Evolutionary conservation across 805 yeast species (phyloP).

Genomic region (Pichia californica): DNA sequence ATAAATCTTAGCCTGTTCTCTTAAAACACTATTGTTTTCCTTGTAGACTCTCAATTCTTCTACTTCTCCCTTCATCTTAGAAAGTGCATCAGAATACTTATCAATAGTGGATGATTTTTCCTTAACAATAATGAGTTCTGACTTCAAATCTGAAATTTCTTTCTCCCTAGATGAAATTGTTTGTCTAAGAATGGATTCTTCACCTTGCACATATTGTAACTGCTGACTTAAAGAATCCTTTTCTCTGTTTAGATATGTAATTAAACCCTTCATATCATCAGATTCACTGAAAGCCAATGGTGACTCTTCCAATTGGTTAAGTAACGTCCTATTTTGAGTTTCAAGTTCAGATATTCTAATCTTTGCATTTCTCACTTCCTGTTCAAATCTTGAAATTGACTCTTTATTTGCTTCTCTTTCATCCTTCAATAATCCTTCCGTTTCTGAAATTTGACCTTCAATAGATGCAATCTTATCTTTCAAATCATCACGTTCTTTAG

Average conservation of each 20-base stretch:
- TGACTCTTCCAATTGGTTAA: slow-evolving; percentile 53
- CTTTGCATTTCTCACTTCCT: slow-evolving; percentile 40
- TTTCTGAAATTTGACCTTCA: slow-evolving; percentile 31
- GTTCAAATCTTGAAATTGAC: slow-evolving; percentile 37
- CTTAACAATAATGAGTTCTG: slow-evolving; percentile 36
- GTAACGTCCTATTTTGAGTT: slow-evolving; percentile 61
- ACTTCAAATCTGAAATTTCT: slow-evolving; percentile 47
- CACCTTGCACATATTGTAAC: slow-evolving; percentile 45
- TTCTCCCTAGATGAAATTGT: slow-evolving; percentile 39
- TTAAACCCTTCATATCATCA: slow-evolving; percentile 44
- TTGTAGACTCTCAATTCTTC: slow-evolving; percentile 26
- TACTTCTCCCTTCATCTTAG: slow-evolving; percentile 23
- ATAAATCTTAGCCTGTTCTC: slow-evolving; percentile 18
- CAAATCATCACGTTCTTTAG: slow-evolving; percentile 18
- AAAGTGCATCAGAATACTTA: slow-evolving; percentile 18
- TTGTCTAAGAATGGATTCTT: slow-evolving; percentile 46
- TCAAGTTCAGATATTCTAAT: slow-evolving; percentile 48
- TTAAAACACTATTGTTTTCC: slow-evolving; percentile 24
- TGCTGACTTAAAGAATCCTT: slow-evolving; percentile 65
- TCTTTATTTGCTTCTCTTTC: slow-evolving; percentile 41
- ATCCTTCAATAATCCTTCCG: slow-evolving; percentile 28
- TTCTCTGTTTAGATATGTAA: slow-evolving; percentile 63
- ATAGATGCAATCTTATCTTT: slow-evolving; percentile 29
- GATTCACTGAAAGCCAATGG: slow-evolving; percentile 14
- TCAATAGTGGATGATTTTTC: slow-evolving; percentile 19